Base-by-base conservation (phyloP, 768 basidiomycete genomes). In the Leucosporidium scottii region DNA sequence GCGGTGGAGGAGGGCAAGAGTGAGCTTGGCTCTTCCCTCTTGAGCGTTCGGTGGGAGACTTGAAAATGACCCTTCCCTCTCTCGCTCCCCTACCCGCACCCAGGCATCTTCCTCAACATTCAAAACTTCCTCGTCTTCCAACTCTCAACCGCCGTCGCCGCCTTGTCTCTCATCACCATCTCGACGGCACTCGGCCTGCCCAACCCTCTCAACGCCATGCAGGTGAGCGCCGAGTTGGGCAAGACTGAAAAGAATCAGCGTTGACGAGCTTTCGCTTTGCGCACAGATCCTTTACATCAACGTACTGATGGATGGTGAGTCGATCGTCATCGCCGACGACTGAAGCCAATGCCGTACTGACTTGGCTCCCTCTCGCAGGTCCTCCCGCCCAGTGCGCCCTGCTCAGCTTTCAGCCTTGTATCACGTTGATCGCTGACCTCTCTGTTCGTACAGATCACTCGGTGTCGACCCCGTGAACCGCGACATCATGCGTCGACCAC, bases 71-170 rank as follows among this genome's bases (percentile, higher is more conserved):
- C n/a, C n/a, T n/a, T n/a, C n/a, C n/a, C n/a, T n/a, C n/a, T n/a
- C n/a, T n/a, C n/a, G n/a, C n/a, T n/a, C 61, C 44, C 34, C 34
- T 1, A 39, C 9, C 47, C n/a, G 50, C 10, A 18, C 18, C 18
- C 96, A 87, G 90, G 91, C 4, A 98, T 98, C 74, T 98, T 97
- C 79, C 91, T 97, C 80, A 98, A 98, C 75, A 94, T 98, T 75
- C 94, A 98, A 78, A 96, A 96, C 78, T 98, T 98, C 83, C 80
- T 98, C 64, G 85, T 90, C 51, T 98, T 98, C 84, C 93, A 98
- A 78, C 85, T 98, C 23, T 93, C 91, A 74, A 98, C 94, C 3
- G 94, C 94, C n/a, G 91, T 91, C 4, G 92, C 94, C 27, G 93
- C 93, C 4, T 81, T 98, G 72, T 87, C 90, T n/a, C 82, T 98